Evolutionary conservation across 2,329 filamentous ascomycete genomes (phyloP).

Genomic region (Curvularia verruculosa): DNA sequence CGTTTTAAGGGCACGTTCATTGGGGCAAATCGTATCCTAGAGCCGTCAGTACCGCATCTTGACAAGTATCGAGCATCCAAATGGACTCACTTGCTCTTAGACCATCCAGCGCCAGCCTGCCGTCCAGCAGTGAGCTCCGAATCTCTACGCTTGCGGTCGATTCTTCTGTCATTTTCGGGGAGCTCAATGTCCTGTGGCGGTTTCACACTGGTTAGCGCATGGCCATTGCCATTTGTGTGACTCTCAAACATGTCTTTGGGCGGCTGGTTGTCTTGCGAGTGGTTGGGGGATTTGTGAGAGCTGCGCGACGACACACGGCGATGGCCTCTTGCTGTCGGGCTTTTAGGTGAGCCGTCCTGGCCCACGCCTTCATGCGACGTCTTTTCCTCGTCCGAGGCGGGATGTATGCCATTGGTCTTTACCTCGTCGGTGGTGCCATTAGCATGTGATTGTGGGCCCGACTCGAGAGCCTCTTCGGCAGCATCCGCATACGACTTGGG

Average conservation of each 20-base stretch:
- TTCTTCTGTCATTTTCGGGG: conserved; percentile 31
- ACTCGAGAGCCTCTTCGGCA: conserved; percentile 42
- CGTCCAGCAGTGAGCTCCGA: conserved; percentile 59
- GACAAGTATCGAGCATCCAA: background rate
- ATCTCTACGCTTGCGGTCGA: conserved; percentile 42
- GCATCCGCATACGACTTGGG: conserved; percentile 55
- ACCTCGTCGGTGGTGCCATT: conserved; percentile 23
- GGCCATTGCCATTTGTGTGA: conserved; percentile 52
- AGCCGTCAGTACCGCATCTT: background rate
- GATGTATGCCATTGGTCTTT: conserved; percentile 24
- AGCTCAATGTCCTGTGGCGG: conserved; percentile 47
- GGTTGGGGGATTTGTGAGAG: conserved; percentile 39
- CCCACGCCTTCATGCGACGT: conserved; percentile 41
- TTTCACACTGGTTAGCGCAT: conserved; percentile 55
- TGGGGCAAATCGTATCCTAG: conserved; percentile 82
- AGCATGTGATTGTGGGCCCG: conserved; percentile 34
- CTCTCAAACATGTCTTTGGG: conserved; percentile 52
- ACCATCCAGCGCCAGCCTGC: conserved; percentile 61
- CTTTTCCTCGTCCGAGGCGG: conserved; percentile 16
- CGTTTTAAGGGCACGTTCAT: conserved; percentile 68
- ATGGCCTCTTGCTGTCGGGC: conserved; percentile 37
- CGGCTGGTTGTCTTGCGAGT: conserved; percentile 36
- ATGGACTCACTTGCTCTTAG: conserved; percentile 53
- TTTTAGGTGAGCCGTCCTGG: conserved; percentile 42
- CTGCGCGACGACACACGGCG: conserved; percentile 39